Evolutionary conservation across 805 yeast species (phyloP).

Genomic region (Pichia californica): DNA sequence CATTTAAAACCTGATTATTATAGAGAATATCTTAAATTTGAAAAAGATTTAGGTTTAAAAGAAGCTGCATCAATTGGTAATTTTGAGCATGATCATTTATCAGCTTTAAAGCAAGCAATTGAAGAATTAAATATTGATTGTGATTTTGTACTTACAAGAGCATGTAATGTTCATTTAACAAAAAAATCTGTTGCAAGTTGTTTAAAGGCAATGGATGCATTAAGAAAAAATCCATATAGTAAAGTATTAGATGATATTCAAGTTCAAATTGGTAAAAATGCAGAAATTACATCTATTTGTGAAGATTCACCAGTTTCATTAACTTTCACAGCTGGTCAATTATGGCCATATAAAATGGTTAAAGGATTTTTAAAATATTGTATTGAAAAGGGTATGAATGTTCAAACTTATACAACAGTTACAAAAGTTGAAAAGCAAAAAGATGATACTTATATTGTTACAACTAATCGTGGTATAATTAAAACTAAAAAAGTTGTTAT

Average conservation of each 20-base stretch:
- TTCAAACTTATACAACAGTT: constrained; percentile 36
- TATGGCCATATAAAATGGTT: constrained; percentile 41
- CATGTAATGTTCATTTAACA: constrained; percentile 17
- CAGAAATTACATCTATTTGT: constrained; percentile 24
- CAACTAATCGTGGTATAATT: constrained; percentile 19
- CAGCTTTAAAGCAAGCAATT: constrained; percentile 28
- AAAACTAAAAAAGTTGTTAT: constrained; percentile 29
- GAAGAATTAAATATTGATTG: constrained; percentile 33
- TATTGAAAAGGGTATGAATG: constrained; percentile 31
- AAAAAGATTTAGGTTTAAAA: constrained; percentile 17
- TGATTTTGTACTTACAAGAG: constrained; percentile 30
- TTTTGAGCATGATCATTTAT: constrained; percentile 32
- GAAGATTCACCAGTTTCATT: constrained; percentile 27
- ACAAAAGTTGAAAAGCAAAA: constrained; percentile 16
- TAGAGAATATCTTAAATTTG: constrained; percentile 16
- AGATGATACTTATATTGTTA: constrained; percentile 25
- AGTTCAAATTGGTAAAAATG: constrained; percentile 28
- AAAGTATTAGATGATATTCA: constrained; percentile 25
- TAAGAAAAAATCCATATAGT: constrained; percentile 25
- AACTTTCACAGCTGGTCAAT: constrained; percentile 35
- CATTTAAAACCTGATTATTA: constrained; percentile 35
- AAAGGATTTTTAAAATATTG: constrained; percentile 29
- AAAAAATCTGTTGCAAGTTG: constrained; percentile 19
- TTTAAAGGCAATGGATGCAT: constrained; percentile 22
- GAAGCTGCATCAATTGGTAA: constrained; percentile 32